Percentiles rank a stretch among this genome's conserved stretches.
These are phyloP conservation scores for Coemansia sp. DNA, from an alignment of 371 early-diverging fungal genomes.

Conservation along the genomic window DNA sequence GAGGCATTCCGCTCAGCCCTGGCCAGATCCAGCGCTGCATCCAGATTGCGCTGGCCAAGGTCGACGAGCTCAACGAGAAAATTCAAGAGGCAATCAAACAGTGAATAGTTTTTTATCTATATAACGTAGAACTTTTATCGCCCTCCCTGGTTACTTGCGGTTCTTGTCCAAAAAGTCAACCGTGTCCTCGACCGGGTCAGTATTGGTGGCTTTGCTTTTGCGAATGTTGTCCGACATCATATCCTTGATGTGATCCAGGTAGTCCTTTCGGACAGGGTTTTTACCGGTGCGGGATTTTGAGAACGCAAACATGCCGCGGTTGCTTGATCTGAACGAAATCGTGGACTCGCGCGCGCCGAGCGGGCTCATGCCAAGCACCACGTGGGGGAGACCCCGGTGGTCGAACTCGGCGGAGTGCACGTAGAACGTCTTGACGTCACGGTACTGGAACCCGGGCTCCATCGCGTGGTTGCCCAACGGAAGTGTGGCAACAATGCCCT, in stretches of 20 bases:
- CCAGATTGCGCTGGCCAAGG: conserved; percentile 42
- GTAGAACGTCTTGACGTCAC: conserved; percentile 62
- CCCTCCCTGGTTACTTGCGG: too few species aligned
- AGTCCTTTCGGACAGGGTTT: not conserved
- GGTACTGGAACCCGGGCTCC: conserved; percentile 49
- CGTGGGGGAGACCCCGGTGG: conserved; percentile 61
- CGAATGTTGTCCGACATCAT: not conserved
- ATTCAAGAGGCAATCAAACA: conserved; percentile 37
- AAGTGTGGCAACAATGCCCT: conserved; percentile 66
- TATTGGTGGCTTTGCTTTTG: too few species aligned
- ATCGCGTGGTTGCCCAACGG: conserved; percentile 45
- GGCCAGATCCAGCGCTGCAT: conserved; percentile 43
- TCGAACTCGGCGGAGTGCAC: conserved; percentile 63
- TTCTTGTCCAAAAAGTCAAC: too few species aligned
- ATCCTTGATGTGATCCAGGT: conserved; percentile 9
- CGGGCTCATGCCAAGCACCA: conserved; percentile 50
- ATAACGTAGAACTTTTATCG: too few species aligned
- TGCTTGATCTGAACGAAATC: not conserved
- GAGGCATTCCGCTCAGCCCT: conserved; percentile 72
- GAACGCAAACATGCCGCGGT: conserved; percentile 12
- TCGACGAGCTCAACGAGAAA: conserved; percentile 44
- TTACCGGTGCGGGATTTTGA: not conserved
- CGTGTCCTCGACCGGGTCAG: too few species aligned
- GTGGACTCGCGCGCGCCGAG: conserved; percentile 20
- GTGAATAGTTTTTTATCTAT: too few species aligned